Evolutionary conservation across 179 eudicot species (phyloP).

Genomic region (Corrigiola litoralis): DNA sequence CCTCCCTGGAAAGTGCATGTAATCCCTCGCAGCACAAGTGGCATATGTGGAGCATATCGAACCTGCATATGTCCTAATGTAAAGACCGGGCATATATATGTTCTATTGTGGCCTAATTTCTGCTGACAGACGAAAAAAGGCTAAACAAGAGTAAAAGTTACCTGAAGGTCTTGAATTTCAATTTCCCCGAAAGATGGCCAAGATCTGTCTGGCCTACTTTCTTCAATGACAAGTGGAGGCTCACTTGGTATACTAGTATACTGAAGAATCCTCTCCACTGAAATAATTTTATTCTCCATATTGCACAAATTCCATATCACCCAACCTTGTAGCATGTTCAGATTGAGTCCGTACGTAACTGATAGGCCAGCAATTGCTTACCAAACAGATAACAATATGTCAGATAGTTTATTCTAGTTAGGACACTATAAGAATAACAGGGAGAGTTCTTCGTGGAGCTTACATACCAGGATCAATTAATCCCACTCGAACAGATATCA

Average conservation of each 20-base stretch:
- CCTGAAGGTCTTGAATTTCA: slow-evolving; percentile 54
- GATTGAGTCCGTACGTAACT: slow-evolving; percentile 13
- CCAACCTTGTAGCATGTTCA: slow-evolving; percentile 16
- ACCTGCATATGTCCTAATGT: slow-evolving; percentile 37
- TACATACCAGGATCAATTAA: slow-evolving; percentile 16
- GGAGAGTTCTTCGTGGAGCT: neutral
- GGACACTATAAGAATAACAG: neutral
- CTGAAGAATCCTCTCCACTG: slow-evolving; percentile 13
- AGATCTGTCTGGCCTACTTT: slow-evolving; percentile 20
- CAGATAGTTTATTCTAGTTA: neutral
- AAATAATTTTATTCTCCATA: slow-evolving; percentile 18
- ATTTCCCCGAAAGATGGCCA: slow-evolving; percentile 49
- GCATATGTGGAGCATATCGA: slow-evolving; percentile 76
- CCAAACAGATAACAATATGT: neutral
- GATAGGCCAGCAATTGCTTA: slow-evolving; percentile 16
- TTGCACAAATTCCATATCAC: slow-evolving; percentile 10
- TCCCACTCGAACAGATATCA: slow-evolving; percentile 12
- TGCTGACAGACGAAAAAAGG: neutral
- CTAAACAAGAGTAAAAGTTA: slow-evolving; percentile 8
- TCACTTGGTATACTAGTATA: neutral
- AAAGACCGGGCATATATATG: neutral
- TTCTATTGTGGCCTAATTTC: neutral
- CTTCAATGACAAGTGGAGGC: slow-evolving; percentile 11
- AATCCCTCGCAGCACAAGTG: slow-evolving; percentile 64
- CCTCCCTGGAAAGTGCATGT: slow-evolving; percentile 62